phyloP scores from a whole-genome alignment of 352 stramenopile genomes.

The Phytopythium litorale region DNA sequence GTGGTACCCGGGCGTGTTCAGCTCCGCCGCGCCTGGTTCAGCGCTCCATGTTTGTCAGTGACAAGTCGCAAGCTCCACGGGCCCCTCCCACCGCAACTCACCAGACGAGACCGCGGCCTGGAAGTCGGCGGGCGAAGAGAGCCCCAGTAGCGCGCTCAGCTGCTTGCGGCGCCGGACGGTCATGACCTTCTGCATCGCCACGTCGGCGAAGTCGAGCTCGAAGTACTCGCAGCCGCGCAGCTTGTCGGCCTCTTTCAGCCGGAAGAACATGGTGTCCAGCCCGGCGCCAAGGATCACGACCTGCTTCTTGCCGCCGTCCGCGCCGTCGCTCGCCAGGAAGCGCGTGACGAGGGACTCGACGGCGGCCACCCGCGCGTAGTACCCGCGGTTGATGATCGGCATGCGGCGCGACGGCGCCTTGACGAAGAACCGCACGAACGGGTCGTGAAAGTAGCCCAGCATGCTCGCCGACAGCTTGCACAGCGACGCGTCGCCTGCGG shows the following conservation, averaged over 20 bases:
- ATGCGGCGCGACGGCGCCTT: slow-evolving; percentile 79
- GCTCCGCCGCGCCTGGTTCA: slow-evolving; percentile 42
- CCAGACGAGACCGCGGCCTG: slow-evolving; percentile 46
- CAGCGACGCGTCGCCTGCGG: slow-evolving; percentile 73
- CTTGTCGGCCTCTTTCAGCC: slow-evolving; percentile 34
- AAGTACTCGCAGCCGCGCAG: slow-evolving; percentile 71
- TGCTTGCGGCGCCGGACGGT: slow-evolving; percentile 66
- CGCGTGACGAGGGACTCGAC: slow-evolving; percentile 66
- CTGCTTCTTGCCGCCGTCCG: slow-evolving; percentile 36
- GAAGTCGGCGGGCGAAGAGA: slow-evolving; percentile 36
- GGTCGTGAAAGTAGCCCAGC: slow-evolving; percentile 74
- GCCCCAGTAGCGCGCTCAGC: slow-evolving; percentile 40
- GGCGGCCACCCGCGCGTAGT: slow-evolving; percentile 78
- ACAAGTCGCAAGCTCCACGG: not conserved
- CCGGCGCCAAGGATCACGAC: slow-evolving; percentile 80
- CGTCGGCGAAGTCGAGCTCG: slow-evolving; percentile 78
- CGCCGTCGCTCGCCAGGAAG: slow-evolving; percentile 38
- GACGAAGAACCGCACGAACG: slow-evolving; percentile 82
- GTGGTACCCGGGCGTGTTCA: slow-evolving; percentile 71
- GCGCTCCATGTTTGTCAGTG: not conserved
- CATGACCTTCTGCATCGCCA: slow-evolving; percentile 79
- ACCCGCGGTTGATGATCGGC: slow-evolving; percentile 88
- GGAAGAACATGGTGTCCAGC: slow-evolving; percentile 85
- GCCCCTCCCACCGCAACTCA: slow-evolving; percentile 5
- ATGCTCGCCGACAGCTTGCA: slow-evolving; percentile 82